Base-by-base conservation (phyloP, 805 yeast genomes). In the Pichia paraexigua region DNA sequence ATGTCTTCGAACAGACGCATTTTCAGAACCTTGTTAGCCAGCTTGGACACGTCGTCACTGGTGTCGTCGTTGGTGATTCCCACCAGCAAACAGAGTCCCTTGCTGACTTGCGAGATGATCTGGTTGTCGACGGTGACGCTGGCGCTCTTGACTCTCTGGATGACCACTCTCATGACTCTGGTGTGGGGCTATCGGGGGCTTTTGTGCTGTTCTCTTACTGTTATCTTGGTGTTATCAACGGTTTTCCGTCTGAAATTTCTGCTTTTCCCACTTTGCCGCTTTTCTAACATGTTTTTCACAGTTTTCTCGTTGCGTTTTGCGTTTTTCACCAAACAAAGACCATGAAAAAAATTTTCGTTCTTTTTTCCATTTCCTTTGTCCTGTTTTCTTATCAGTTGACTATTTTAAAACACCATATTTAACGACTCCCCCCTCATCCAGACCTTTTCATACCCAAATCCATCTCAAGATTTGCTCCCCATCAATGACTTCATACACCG, bases 61-160 rank as follows among this genome's bases (percentile, higher is more conserved):
- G 92, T 82, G 60, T 94, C 99, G 11, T 79, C 83, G 0, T 79
- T 80, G 18, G 89, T 79, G 20, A 94, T 82, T 0, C 99, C 98
- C 2, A 94, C 90, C 15, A 94, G 73, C 2, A 92, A 73, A 75
- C 91, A 72, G 32, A 90, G 71, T 0, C 98, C 98, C 53, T 76
- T 74, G 27, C 74, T 74, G 46, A 92, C 90, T 82, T 79, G 71
- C 1, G 97, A 89, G 0, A 91, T 78, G 0, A 86, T 72, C 47
- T 75, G 63, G 10, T 74, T 71, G 48, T 90, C 88, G 0, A 94
- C 99, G 0, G 88, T 79, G 0, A 94, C 99, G 0, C 96, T 85
- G 0, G 97, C 98, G 45, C 78, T 75, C 55, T 85, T 87, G 8
- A 92, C 98, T 62, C 87, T 81, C 64, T 94, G 99, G 35, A 94